Conservation (phyloP, 768 basidiomycete species). For the Albatrellus ellisii region DNA sequence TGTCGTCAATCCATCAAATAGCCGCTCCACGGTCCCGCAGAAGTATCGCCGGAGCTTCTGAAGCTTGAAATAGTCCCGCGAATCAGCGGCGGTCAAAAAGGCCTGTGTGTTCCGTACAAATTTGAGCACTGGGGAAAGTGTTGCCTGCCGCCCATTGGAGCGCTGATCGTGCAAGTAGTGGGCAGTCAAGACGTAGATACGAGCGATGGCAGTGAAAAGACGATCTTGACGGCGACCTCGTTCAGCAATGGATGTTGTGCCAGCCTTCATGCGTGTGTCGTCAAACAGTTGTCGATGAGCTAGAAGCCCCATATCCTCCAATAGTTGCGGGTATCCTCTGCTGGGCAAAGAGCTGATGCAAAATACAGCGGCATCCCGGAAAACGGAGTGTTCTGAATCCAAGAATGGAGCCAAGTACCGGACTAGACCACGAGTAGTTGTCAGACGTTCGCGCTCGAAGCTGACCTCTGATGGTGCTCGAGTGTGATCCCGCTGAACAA, state of each 20-base stretch:
- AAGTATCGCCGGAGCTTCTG: conserved; percentile 83
- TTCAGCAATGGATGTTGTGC: conserved; percentile 29
- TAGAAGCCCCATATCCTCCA: conserved; percentile 75
- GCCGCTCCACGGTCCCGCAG: conserved; percentile 76
- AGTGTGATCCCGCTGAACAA: conserved; percentile 48
- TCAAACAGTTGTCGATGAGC: conserved; percentile 79
- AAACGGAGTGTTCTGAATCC: conserved; percentile 71
- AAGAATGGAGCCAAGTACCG: conserved; percentile 79
- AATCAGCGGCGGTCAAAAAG: conserved; percentile 59
- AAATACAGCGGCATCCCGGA: conserved; percentile 77
- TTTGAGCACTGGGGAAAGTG: conserved; percentile 69
- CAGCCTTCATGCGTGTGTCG: conserved; percentile 38
- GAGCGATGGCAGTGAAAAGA: conserved; percentile 74
- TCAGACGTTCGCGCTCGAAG: conserved; percentile 70
- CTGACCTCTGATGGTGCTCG: conserved; percentile 50
- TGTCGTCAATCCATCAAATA: conserved; percentile 63
- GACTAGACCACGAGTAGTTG: conserved; percentile 75
- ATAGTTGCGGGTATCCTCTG: conserved; percentile 60
- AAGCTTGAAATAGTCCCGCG: conserved; percentile 62
- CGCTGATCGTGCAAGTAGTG: conserved; percentile 60
- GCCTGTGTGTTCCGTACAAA: conserved; percentile 76
- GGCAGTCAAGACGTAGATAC: conserved; percentile 80
- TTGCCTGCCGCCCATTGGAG: conserved; percentile 54
- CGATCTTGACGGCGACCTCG: conserved; percentile 64
- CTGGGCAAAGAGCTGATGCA: conserved; percentile 83